Evolutionary conservation across 2,329 filamentous ascomycete genomes (phyloP).

Genomic region (Penicillium sp.): DNA sequence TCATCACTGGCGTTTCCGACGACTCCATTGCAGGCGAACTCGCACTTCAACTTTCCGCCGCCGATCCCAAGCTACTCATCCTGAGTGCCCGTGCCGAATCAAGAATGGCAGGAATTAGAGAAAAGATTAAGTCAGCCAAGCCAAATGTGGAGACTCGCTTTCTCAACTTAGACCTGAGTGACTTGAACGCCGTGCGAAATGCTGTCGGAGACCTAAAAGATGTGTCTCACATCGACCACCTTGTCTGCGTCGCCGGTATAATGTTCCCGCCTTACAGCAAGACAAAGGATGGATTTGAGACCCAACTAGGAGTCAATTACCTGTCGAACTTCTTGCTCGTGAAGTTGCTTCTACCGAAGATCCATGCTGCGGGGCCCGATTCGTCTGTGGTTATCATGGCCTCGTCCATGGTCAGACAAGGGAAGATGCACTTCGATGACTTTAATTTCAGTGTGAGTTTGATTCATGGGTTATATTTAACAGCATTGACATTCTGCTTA

Average conservation of each 20-base stretch:
- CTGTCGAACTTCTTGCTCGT: constrained; percentile 52
- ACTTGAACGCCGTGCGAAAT: constrained; percentile 13
- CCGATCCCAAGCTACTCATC: constrained; percentile 23
- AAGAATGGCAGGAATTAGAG: constrained; percentile 17
- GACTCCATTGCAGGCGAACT: constrained; percentile 28
- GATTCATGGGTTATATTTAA: too few species aligned
- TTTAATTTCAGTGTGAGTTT: constrained; percentile 35
- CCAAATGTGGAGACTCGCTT: constrained; percentile 21
- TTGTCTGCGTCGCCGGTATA: constrained; percentile 21
- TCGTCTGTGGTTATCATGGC: constrained; percentile 38
- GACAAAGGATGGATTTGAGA: constrained; percentile 34
- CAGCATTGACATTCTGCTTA: background rate
- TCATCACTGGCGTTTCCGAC: constrained; percentile 27
- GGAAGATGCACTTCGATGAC: constrained; percentile 47
- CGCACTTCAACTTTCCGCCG: constrained; percentile 22
- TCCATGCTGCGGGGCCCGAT: constrained; percentile 43
- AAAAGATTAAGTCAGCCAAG: constrained; percentile 19
- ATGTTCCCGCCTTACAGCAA: constrained; percentile 23
- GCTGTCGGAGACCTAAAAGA: constrained; percentile 16
- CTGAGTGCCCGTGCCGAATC: constrained; percentile 21
- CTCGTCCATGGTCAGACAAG: constrained; percentile 24
- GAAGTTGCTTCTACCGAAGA: constrained; percentile 46
- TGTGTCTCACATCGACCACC: constrained; percentile 21
- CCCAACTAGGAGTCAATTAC: constrained; percentile 51
- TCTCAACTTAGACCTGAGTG: constrained; percentile 22